Evolutionary conservation across 73 alveolate species (phyloP).

Genomic region (Paramecium biaurelia): DNA sequence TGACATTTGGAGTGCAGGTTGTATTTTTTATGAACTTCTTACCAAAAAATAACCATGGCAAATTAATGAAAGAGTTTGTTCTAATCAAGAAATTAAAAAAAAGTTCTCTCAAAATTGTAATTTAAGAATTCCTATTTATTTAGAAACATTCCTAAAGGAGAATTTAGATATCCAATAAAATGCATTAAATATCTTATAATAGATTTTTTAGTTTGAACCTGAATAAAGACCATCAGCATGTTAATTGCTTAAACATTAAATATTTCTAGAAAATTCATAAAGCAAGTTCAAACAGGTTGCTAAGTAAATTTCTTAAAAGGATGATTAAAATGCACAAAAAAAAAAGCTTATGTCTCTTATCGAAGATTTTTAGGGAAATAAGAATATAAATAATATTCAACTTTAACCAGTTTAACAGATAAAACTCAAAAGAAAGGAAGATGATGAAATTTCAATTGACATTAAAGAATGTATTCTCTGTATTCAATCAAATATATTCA

Average conservation of each 20-base stretch:
- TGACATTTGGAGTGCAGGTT: constrained; percentile 92
- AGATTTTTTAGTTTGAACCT: background rate
- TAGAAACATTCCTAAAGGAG: background rate
- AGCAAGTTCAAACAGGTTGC: background rate
- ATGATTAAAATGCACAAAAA: too few species aligned
- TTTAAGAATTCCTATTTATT: too few species aligned
- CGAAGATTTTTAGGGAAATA: too few species aligned
- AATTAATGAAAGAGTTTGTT: background rate
- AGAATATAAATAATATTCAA: too few species aligned
- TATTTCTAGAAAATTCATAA: background rate
- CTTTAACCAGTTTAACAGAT: background rate
- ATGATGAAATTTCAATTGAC: background rate
- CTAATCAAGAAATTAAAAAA: background rate
- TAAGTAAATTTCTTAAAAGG: background rate
- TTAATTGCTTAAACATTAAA: background rate
- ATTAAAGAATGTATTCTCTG: background rate
- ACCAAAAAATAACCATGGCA: constrained; percentile 53
- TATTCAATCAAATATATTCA: too few species aligned
- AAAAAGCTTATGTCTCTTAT: background rate
- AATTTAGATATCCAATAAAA: too few species aligned
- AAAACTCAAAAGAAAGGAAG: background rate
- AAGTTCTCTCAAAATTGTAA: background rate
- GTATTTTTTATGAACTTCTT: constrained; percentile 84
- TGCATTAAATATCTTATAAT: background rate
- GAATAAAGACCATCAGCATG: background rate